A percentile compares a stretch with the other conserved stretches of the same genome.
Evolutionary conservation across 164 flowering plant species (phyloP).

Genomic region (Stephania yunnanensis): DNA sequence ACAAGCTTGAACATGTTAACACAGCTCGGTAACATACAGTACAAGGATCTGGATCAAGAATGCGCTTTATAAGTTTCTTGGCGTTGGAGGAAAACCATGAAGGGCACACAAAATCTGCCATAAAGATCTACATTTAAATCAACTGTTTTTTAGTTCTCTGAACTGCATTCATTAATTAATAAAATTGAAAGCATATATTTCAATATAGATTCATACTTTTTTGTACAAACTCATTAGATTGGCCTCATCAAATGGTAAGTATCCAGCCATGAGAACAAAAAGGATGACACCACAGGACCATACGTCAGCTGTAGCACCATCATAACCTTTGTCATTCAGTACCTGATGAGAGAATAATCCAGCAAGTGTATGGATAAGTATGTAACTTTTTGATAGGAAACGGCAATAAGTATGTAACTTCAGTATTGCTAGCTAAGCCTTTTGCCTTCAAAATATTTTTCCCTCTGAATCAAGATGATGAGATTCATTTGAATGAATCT

Average conservation of each 20-base stretch:
- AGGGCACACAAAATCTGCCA: slow-evolving; percentile 71
- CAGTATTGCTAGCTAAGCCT: background rate
- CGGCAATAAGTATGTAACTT: background rate
- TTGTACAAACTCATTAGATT: slow-evolving; percentile 59
- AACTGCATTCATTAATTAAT: slow-evolving; percentile 1
- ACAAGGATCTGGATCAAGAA: slow-evolving; percentile 84
- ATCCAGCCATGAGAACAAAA: slow-evolving; percentile 92
- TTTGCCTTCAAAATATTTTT: background rate
- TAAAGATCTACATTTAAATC: slow-evolving; percentile 47
- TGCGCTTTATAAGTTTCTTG: slow-evolving; percentile 56
- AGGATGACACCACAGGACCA: slow-evolving; percentile 99
- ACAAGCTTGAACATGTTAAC: background rate
- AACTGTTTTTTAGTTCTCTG: slow-evolving; percentile 1
- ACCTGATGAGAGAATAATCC: slow-evolving; percentile 37
- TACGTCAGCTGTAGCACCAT: slow-evolving; percentile 80
- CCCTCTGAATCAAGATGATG: background rate
- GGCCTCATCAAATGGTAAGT: slow-evolving; percentile 88
- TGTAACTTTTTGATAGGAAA: background rate
- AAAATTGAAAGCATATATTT: background rate
- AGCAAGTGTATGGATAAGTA: background rate
- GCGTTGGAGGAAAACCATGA: slow-evolving; percentile 73
- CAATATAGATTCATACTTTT: slow-evolving; percentile 37
- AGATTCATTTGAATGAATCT: too few species aligned
- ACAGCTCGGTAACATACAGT: slow-evolving; percentile 43
- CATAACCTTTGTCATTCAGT: slow-evolving; percentile 73